phyloP scores from a whole-genome alignment of 169 alveolate species.

The Eimeria maxima region DNA sequence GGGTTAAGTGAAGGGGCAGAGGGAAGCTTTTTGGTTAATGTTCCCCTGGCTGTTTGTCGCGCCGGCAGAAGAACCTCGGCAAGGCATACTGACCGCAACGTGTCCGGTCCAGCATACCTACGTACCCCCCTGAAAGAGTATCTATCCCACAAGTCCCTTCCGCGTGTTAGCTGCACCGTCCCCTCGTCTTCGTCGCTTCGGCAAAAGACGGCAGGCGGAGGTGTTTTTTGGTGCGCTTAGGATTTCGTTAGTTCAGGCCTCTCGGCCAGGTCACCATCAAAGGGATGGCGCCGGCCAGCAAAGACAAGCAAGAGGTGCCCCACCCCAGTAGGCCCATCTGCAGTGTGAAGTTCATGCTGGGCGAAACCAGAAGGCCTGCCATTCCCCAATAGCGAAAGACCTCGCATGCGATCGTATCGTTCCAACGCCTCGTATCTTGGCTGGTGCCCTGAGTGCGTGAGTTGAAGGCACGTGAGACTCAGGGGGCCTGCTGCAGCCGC shows the following conservation, averaged over 20 bases:
- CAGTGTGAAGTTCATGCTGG: conserved; percentile 69
- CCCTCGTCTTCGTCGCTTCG: conserved; percentile 36
- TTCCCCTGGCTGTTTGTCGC: conserved; percentile 47
- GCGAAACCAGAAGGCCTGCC: conserved; percentile 24
- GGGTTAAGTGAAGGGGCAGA: conserved; percentile 65
- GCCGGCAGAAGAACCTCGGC: conserved; percentile 64
- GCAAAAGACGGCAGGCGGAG: conserved; percentile 43
- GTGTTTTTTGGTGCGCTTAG: conserved; percentile 61
- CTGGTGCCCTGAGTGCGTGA: conserved; percentile 56
- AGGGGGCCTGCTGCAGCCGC: conserved; percentile 70
- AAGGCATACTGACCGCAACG: conserved; percentile 31
- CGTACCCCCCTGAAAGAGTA: not conserved
- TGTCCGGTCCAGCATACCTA: not conserved
- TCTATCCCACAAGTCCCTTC: conserved; percentile 31
- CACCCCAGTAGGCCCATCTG: conserved; percentile 30
- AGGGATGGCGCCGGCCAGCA: conserved; percentile 79
- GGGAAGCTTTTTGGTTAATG: conserved; percentile 70
- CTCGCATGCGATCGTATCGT: conserved; percentile 50
- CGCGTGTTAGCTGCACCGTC: conserved; percentile 48
- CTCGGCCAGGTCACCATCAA: conserved; percentile 58
- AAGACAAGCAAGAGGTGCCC: conserved; percentile 53
- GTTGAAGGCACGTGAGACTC: conserved; percentile 45
- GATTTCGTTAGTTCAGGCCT: conserved; percentile 50
- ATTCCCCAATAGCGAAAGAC: not conserved
- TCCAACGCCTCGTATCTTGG: conserved; percentile 47